A percentile compares a stretch with the other conserved stretches of the same genome.
Conservation (phyloP, 768 basidiomycete genomes). For the Dendrothele bispora region DNA sequence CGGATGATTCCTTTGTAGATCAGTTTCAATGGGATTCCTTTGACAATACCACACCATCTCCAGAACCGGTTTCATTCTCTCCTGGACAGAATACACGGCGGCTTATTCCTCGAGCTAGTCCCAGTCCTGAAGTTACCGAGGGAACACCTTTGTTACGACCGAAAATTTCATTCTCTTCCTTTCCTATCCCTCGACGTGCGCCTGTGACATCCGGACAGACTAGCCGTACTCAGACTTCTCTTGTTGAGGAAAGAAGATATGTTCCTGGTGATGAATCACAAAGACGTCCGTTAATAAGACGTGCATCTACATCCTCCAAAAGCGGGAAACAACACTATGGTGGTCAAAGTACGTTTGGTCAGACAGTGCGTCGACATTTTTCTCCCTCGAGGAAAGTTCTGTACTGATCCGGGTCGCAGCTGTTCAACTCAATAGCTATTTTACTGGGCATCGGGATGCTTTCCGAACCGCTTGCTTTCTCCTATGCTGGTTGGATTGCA, state of each 20-base stretch:
- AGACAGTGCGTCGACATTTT: constrained; percentile 50
- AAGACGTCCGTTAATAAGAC: constrained; percentile 18
- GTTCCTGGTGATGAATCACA: constrained; percentile 5
- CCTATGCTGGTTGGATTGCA: constrained; percentile 85
- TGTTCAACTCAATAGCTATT: constrained; percentile 90
- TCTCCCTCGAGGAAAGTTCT: neutral
- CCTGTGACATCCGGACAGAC: neutral
- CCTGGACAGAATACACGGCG: no score
- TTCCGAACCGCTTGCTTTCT: constrained; percentile 87
- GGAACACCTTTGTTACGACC: constrained; percentile 41
- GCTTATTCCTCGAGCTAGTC: constrained; percentile 26
- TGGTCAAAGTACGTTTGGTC: constrained; percentile 72
- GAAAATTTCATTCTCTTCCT: constrained; percentile 33
- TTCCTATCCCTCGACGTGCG: constrained; percentile 3
- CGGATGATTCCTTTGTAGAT: constrained; percentile 15
- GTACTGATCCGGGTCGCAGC: constrained; percentile 35
- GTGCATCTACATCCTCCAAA: constrained; percentile 34
- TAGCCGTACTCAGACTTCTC: constrained; percentile 1
- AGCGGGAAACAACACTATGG: constrained; percentile 32
- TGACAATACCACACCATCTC: constrained; percentile 10
- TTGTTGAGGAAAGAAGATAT: constrained; percentile 6
- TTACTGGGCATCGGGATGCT: constrained; percentile 88
- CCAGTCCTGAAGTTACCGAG: constrained; percentile 15
- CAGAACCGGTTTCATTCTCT: constrained; percentile 1
- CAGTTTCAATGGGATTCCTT: constrained; percentile 22